These are phyloP conservation scores for Alternaria sp. DNA, from an alignment of 2,329 filamentous ascomycete species.

Conservation along the genomic window DNA sequence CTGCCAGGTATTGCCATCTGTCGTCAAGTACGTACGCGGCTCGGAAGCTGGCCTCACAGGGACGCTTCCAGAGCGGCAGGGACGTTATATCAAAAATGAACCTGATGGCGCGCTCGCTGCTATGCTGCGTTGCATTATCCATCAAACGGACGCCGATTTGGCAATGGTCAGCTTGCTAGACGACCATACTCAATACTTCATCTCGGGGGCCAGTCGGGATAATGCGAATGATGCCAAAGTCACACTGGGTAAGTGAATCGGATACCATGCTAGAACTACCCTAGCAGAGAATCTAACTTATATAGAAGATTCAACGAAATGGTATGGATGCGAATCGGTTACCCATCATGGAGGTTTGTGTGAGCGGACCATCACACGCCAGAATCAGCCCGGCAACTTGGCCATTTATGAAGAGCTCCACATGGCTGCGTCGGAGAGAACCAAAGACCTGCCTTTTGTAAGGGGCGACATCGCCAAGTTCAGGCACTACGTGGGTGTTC, in stretches of 20 bases:
- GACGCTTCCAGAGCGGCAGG: slow-evolving; percentile 3
- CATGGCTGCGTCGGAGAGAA: slow-evolving; percentile 11
- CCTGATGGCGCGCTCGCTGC: slow-evolving; percentile 15
- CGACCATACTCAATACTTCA: slow-evolving; percentile 16
- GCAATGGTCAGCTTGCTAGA: slow-evolving; percentile 17
- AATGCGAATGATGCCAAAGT: slow-evolving; percentile 9
- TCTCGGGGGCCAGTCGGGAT: slow-evolving; percentile 13
- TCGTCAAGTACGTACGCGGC: slow-evolving; percentile 10
- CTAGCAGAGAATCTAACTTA: not conserved
- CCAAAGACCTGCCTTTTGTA: slow-evolving; percentile 14
- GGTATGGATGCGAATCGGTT: slow-evolving; percentile 18
- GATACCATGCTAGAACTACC: not conserved
- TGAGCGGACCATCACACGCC: slow-evolving; percentile 15
- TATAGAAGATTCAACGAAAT: slow-evolving; percentile 10
- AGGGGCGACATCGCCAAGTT: slow-evolving; percentile 13
- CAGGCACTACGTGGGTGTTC: slow-evolving; percentile 14
- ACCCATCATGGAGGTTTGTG: slow-evolving; percentile 15
- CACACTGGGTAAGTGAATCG: slow-evolving; percentile 10
- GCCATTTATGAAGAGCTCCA: slow-evolving; percentile 15
- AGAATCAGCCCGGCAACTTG: slow-evolving; percentile 11
- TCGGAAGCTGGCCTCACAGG: not conserved
- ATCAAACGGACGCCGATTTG: slow-evolving; percentile 11
- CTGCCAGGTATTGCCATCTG: slow-evolving; percentile 13
- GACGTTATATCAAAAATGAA: not conserved
- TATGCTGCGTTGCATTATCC: slow-evolving; percentile 12